These are phyloP conservation scores for Flammula alnicola DNA, from an alignment of 1,284 basidiomycete genomes.

Conservation along the genomic window DNA sequence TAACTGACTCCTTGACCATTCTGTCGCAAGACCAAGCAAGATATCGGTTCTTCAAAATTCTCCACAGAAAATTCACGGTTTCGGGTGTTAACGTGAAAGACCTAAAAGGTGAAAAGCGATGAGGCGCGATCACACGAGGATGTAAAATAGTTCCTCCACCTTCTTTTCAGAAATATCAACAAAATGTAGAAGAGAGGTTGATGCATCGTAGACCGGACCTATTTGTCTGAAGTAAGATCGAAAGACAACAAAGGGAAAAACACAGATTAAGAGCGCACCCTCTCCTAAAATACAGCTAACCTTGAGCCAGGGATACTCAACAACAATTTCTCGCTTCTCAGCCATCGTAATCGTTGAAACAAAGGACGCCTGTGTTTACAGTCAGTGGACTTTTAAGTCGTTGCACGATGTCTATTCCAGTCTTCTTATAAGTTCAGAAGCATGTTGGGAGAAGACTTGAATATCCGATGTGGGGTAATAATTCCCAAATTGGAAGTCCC, in stretches of 20 bases:
- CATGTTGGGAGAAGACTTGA: slow-evolving; percentile 14
- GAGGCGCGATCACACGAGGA: slow-evolving; percentile 5
- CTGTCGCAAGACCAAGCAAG: slow-evolving; percentile 56
- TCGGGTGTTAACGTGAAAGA: slow-evolving; percentile 55
- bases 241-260: slow-evolving; percentile 2
- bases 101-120: slow-evolving; percentile 37
- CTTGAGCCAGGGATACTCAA: slow-evolving; percentile 51
- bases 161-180: slow-evolving; percentile 66
- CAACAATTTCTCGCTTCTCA: slow-evolving; percentile 35
- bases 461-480: slow-evolving; percentile 25
- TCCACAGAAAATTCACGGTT: slow-evolving; percentile 47
- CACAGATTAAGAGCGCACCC: slow-evolving; percentile 44
- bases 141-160: slow-evolving; percentile 35
- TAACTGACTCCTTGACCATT: slow-evolving; percentile 49
- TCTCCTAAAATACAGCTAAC: slow-evolving; percentile 68
- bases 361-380: slow-evolving; percentile 15
- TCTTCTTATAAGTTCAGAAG: slow-evolving; percentile 29
- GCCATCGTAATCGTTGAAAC: slow-evolving; percentile 10
- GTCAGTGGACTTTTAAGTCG: no score
- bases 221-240: slow-evolving; percentile 12
- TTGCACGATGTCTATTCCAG: slow-evolving; percentile 2
- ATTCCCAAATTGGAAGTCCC: slow-evolving; percentile 33
- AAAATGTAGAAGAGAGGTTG: slow-evolving; percentile 61
- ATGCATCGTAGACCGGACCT: slow-evolving; percentile 67
- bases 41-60: slow-evolving; percentile 54